Evolutionary conservation across 441 rosid genomes (phyloP), one percentile per base, ranked within the genome.

Genomic region (Populus hybrid): DNA sequence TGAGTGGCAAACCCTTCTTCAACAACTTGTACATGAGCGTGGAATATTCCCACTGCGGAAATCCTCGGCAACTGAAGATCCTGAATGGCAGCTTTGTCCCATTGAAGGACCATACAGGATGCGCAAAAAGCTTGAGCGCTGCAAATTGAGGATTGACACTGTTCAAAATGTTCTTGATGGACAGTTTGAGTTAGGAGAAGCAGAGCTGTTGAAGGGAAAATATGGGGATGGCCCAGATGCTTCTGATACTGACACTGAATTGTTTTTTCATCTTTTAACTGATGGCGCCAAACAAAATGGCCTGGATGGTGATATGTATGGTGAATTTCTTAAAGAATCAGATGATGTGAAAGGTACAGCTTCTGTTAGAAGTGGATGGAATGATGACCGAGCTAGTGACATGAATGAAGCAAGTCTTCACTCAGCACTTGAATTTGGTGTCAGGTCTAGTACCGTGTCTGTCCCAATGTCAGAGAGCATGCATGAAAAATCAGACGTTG

Each of bases 71-170:
- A 79, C 82, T 79, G 94, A 87, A 81, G 94, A 95, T 84, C 92
- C 93, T 63, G 94, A 91, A 76, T 97, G 99, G 99, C 99, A 95
- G 91, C 99, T 97, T 82, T 95, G 99, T 89, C 98, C 98, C 42
- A 95, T 97, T 81, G 99, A 95, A 91, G 99, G 99, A 76, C 98
- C 99, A 38, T 97, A 97, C 83, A 91, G 99, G 86, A 97, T 93
- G 99, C 99, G 99, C 57, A 97, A 97, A 85, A 97, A 94, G 90
- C 98, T 97, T 82, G 99, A 92, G 82, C 93, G 91, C 74, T 90
- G 93, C 90, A 92, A 87, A 79, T 88, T 93, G 83, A 91, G 75
- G 85, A 92, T 95, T 81, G 97, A 94, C 71, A 91, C 97, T 77
- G 87, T 97, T 79, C 97, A 92, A 79, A 90, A 91, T 88, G 97